These are phyloP conservation scores for Pyronema domesticum DNA, from an alignment of 495 filamentous ascomycete species.

Conservation along the genomic window DNA sequence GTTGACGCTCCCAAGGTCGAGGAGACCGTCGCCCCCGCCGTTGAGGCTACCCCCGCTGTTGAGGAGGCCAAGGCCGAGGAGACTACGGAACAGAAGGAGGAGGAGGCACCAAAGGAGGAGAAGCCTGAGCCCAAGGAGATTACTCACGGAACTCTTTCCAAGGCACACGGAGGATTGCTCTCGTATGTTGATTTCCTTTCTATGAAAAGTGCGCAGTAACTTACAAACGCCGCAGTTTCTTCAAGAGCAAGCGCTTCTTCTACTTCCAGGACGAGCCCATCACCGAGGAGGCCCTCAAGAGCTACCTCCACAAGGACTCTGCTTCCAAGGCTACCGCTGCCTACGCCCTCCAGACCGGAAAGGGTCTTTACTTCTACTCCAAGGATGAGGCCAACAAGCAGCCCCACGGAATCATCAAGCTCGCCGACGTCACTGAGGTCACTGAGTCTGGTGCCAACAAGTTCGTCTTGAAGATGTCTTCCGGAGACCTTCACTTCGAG, in stretches of 20 bases:
- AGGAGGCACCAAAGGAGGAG: conserved; percentile 31
- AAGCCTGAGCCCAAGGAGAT: conserved; percentile 41
- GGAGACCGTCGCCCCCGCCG: conserved; percentile 29
- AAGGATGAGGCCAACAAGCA: conserved; percentile 72
- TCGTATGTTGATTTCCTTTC: conserved; percentile 47
- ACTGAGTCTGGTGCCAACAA: conserved; percentile 53
- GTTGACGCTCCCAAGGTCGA: conserved; percentile 30
- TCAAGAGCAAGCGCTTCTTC: conserved; percentile 57
- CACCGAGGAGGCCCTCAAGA: conserved; percentile 50
- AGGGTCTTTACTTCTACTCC: conserved; percentile 82
- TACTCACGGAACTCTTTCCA: conserved; percentile 40
- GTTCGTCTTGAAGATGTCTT: conserved; percentile 50
- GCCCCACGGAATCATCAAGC: conserved; percentile 65
- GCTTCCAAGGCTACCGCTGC: conserved; percentile 62
- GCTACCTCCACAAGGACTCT: conserved; percentile 79
- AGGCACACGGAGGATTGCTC: conserved; percentile 42
- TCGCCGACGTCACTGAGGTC: conserved; percentile 70
- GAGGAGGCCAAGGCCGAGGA: conserved; percentile 29
- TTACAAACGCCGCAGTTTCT: conserved; percentile 17
- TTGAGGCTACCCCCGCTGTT: conserved; percentile 29
- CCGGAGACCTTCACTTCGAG: conserved; percentile 22
- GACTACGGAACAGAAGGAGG: conserved; percentile 31
- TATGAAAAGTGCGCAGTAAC: neutral
- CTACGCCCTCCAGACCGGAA: conserved; percentile 84
- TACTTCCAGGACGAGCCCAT: conserved; percentile 78